Evolutionary conservation across 495 filamentous ascomycete genomes (phyloP), one percentile per base, ranked within the genome.

Genomic region (Sporormia fimetaria): DNA sequence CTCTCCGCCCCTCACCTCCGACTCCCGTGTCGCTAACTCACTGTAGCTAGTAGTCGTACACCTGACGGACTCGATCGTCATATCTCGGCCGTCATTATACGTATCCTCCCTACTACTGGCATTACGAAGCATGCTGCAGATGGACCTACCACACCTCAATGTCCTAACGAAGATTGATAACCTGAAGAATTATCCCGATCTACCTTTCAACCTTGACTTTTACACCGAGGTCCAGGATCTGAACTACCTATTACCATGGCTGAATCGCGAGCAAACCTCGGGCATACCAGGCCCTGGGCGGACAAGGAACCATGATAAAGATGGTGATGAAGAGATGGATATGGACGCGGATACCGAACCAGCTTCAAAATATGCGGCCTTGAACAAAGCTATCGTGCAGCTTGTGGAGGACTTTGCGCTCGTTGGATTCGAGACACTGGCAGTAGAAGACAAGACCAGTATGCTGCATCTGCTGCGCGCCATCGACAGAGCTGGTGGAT

Each of bases 161-260:
- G 83, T 96, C 41, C 71, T 98, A 17, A 94, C 87, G 14, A 98
- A 98, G 63, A 93, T 98, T 61, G 90, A 98, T 63, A 92, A 90
- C 47, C 66, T 96, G 21, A 65, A 70, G 8, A 70, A 73, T 49
- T 94, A 93, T 56, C 72, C 79, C 28, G 73, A 79, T 6, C 74
- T 96, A 0, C 83, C 86, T 0, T 95, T 98, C 68, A 87, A 88
- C 51, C 73, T 98, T 24, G 86, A 94, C 49, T 98, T 76, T 59
- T 98, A 96, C 63, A 94, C 90, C 37, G 90, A 98, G 57, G 87
- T 95, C n/a, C 85, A 96, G 62, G 85, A 94, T 42, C 75, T 98
- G 4, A 69, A 68, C 2, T 83, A 93, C 49, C 74, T 98, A 12
- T 69, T 90, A 6, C 86, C 88, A 0, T 67, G 78, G 33, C 74